Evolutionary conservation across 805 yeast genomes (phyloP).

Genomic region (Saturnispora bothae): DNA sequence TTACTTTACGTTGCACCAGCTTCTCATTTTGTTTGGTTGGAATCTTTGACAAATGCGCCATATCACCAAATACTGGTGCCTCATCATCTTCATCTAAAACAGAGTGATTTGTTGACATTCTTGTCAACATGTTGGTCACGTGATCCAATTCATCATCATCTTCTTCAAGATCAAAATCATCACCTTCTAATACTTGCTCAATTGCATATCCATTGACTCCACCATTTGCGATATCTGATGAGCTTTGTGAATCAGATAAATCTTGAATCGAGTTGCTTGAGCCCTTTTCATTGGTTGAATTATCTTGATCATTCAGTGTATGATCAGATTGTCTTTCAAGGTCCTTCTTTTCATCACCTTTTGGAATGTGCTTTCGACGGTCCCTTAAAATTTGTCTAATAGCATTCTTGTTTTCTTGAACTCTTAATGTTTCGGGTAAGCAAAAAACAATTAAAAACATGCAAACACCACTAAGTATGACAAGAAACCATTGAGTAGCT

Average conservation of each 20-base stretch:
- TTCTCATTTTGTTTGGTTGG: constrained; percentile 11
- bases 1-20: constrained; percentile 1
- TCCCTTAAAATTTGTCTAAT: constrained; percentile 37
- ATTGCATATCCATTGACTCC: not conserved
- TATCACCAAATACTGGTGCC: constrained; percentile 28
- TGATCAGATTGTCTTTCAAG: constrained; percentile 8
- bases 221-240: not conserved
- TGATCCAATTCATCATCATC: constrained; percentile 16
- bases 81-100: constrained; percentile 21
- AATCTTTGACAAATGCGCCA: constrained; percentile 27
- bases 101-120: constrained; percentile 23
- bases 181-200: constrained; percentile 2
- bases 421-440: constrained; percentile 73
- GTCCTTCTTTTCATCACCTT: constrained; percentile 8
- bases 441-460: constrained; percentile 39
- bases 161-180: too few species aligned
- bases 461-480: constrained; percentile 50
- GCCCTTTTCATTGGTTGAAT: not conserved
- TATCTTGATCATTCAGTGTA: not conserved
- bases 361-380: constrained; percentile 18
- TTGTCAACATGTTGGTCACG: constrained; percentile 27
- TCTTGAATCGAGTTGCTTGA: constrained; percentile 1
- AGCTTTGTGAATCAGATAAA: not conserved
- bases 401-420: constrained; percentile 48
- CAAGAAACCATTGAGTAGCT: constrained; percentile 79